Evolutionary conservation across 2,329 filamentous ascomycete genomes (phyloP).

Genomic region (Graphiopsis chlorocephala): DNA sequence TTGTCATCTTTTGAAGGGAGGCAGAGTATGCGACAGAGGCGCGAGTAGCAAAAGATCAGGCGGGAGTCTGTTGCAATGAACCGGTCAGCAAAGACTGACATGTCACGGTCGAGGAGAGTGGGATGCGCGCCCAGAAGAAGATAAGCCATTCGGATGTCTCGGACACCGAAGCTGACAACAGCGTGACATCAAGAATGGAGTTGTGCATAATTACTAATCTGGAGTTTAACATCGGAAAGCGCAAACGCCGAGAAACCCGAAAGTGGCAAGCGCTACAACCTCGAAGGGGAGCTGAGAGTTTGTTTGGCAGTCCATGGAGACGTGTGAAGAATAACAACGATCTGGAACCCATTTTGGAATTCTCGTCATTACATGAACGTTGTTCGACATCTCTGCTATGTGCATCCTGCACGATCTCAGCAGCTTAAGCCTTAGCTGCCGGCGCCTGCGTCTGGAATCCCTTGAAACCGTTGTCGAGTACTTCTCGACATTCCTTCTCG

Average conservation of each 20-base stretch:
- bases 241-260: neutral
- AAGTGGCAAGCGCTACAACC: neutral
- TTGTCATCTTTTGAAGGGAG: neutral
- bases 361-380: neutral
- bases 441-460: slow-evolving; percentile 23
- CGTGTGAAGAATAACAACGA: neutral
- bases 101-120: neutral
- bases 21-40: neutral
- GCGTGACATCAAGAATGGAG: slow-evolving; percentile 2
- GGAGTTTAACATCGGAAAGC: slow-evolving; percentile 1
- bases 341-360: neutral
- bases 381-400: neutral
- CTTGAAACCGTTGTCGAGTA: slow-evolving; percentile 32
- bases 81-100: neutral
- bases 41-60: neutral
- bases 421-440: slow-evolving; percentile 2
- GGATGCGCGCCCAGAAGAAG: neutral
- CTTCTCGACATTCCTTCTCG: slow-evolving; percentile 37
- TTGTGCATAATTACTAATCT: slow-evolving; percentile 6
- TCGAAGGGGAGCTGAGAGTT: neutral
- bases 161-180: neutral
- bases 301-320: neutral
- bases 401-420: neutral
- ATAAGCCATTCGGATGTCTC: neutral
- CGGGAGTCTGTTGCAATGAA: neutral